Conservation (phyloP, 495 filamentous ascomycete species). For the Penicillium diatomitis region DNA sequence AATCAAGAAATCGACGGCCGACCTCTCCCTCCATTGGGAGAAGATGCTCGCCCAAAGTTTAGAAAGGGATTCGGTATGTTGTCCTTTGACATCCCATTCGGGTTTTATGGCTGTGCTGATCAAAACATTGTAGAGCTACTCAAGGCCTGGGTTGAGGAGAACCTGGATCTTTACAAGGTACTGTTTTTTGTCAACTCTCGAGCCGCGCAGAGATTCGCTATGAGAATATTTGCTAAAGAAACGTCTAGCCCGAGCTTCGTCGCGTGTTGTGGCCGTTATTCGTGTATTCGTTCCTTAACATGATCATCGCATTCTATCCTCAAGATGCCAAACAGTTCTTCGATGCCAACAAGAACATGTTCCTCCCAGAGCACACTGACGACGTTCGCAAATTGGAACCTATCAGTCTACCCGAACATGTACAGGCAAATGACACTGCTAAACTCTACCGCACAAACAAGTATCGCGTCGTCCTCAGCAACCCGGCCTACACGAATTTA, state of each 20-base stretch:
- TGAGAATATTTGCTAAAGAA: conserved; percentile 17
- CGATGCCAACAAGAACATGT: conserved; percentile 52
- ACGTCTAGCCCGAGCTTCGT: conserved; percentile 64
- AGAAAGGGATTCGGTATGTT: conserved; percentile 55
- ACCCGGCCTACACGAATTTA: conserved; percentile 65
- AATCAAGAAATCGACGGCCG: conserved; percentile 67
- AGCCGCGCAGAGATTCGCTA: too few relatives aligned
- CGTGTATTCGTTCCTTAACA: conserved; percentile 80
- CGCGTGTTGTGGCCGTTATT: conserved; percentile 88
- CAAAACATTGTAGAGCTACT: conserved; percentile 47
- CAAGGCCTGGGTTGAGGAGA: conserved; percentile 76
- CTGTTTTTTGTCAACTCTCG: too few relatives aligned
- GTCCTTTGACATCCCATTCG: not conserved
- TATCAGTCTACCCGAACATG: conserved; percentile 67
- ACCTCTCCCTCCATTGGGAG: conserved; percentile 55
- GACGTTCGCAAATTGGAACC: conserved; percentile 60
- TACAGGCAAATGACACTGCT: conserved; percentile 58
- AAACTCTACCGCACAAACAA: conserved; percentile 74
- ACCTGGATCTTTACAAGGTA: conserved; percentile 88
- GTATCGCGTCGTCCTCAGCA: conserved; percentile 79
- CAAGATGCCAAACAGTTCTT: conserved; percentile 67
- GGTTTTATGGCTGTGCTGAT: not conserved
- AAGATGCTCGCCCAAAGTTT: conserved; percentile 68
- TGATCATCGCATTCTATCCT: conserved; percentile 62
- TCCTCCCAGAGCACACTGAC: conserved; percentile 65